phyloP scores from a whole-genome alignment of 768 basidiomycete genomes.

The Lyophyllum atratum region DNA sequence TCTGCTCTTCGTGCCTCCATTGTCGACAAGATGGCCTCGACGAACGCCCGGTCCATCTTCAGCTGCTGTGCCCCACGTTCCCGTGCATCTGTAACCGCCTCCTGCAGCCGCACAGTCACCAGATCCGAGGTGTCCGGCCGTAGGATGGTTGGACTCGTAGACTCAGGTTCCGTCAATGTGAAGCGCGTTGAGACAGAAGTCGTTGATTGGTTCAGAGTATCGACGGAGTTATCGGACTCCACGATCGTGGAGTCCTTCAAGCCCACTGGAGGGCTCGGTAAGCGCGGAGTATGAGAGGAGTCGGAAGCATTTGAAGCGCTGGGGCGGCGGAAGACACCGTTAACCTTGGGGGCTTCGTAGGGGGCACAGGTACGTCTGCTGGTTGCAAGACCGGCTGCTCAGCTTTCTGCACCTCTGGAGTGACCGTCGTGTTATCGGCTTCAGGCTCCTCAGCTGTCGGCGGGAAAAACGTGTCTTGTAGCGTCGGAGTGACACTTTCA shows the following conservation, averaged over 20 bases:
- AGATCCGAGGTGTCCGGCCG: conserved; percentile 44
- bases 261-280: background rate
- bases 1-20: conserved; percentile 68
- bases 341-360: conserved; percentile 7
- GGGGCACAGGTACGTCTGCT: background rate
- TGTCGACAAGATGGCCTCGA: conserved; percentile 68
- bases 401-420: background rate
- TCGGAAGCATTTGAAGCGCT: conserved; percentile 9
- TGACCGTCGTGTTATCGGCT: conserved; percentile 16
- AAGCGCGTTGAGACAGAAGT: conserved; percentile 31
- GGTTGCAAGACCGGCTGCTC: background rate
- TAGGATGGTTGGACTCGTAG: conserved; percentile 22
- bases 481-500: conserved; percentile 26
- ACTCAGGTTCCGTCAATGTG: conserved; percentile 46
- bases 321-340: conserved; percentile 10
- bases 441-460: conserved; percentile 12
- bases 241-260: background rate
- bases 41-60: conserved; percentile 70
- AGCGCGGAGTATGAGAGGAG: conserved; percentile 1
- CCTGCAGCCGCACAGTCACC: conserved; percentile 55
- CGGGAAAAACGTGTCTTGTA: conserved; percentile 23
- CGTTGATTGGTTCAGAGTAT: background rate
- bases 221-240: background rate
- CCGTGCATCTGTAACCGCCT: conserved; percentile 60
- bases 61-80: conserved; percentile 62